A percentile compares a stretch with the other conserved stretches of the same genome.
Conservation (phyloP, 2,329 filamentous ascomycete genomes). For the Claviceps paspali region DNA sequence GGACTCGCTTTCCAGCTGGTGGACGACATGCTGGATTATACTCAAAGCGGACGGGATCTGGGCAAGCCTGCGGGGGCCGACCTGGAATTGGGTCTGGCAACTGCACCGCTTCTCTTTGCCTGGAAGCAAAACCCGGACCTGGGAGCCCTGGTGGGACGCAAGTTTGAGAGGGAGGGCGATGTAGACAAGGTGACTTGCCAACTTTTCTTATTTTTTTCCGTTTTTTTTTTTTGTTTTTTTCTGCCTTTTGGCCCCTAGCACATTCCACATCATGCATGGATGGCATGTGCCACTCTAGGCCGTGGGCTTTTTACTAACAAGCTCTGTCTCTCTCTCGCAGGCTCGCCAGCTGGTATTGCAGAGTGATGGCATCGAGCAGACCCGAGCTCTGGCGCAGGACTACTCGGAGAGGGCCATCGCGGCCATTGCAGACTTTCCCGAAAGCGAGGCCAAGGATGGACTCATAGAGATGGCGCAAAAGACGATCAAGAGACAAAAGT, state of each 20-base stretch:
- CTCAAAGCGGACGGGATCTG: conserved; percentile 65
- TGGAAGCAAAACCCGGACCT: conserved; percentile 83
- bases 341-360: conserved; percentile 71
- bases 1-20: conserved; percentile 94
- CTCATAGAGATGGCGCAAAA: conserved; percentile 89
- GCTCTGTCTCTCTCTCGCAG: conserved; percentile 33
- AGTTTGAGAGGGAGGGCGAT: conserved; percentile 74
- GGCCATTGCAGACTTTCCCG: conserved; percentile 72
- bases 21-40: conserved; percentile 97
- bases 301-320: not conserved
- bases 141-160: conserved; percentile 77
- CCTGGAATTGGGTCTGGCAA: conserved; percentile 82
- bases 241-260: no score
- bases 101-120: conserved; percentile 84
- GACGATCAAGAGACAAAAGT: conserved; percentile 80
- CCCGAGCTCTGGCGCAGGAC: conserved; percentile 74
- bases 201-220: not conserved
- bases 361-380: conserved; percentile 84
- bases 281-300: no score
- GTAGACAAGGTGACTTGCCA: conserved; percentile 68
- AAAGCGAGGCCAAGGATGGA: conserved; percentile 87
- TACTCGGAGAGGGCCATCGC: conserved; percentile 79
- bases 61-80: conserved; percentile 94
- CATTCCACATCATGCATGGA: no score
- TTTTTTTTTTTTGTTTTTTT: not conserved